Conservation (phyloP, 2,329 filamentous ascomycete genomes). For the Achaetomium macrosporum region DNA sequence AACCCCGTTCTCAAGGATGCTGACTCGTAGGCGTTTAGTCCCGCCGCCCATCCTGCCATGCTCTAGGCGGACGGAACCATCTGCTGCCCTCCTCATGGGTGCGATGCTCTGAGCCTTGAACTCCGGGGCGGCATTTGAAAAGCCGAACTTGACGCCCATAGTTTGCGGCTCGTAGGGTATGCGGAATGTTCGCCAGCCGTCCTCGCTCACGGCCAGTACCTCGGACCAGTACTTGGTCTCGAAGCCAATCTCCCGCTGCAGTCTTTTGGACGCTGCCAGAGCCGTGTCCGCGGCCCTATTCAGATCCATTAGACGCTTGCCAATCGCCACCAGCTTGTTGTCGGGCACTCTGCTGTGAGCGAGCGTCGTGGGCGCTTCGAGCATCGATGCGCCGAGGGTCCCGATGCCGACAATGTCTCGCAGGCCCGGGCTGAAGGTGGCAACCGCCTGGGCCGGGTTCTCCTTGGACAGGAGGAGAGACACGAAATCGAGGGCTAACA, state of each 20-base stretch:
- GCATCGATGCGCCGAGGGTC: conserved; percentile 63
- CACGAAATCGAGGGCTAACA: conserved; percentile 72
- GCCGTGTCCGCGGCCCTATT: conserved; percentile 69
- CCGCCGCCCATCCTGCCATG: conserved; percentile 46
- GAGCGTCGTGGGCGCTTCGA: conserved; percentile 56
- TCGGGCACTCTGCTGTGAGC: conserved; percentile 51
- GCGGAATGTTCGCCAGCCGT: conserved; percentile 80
- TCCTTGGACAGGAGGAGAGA: conserved; percentile 82
- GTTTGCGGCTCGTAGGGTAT: conserved; percentile 67
- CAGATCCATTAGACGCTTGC: conserved; percentile 74
- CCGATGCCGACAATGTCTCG: conserved; percentile 68
- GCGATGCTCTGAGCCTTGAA: conserved; percentile 71
- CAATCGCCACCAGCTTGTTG: conserved; percentile 52
- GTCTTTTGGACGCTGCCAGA: conserved; percentile 61
- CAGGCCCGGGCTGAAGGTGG: conserved; percentile 64
- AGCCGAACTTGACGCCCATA: conserved; percentile 83
- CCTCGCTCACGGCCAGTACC: conserved; percentile 71
- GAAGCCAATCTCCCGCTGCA: conserved; percentile 70
- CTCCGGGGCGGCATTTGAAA: conserved; percentile 54
- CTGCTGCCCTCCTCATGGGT: conserved; percentile 65
- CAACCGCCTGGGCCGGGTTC: conserved; percentile 60
- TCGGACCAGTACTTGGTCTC: conserved; percentile 90
- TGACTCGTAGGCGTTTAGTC: conserved; percentile 61
- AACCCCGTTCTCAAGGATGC: conserved; percentile 51
- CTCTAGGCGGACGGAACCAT: conserved; percentile 72